phyloP scores from a whole-genome alignment of 2,329 filamentous ascomycete genomes.

The Claviceps fusiformis region DNA sequence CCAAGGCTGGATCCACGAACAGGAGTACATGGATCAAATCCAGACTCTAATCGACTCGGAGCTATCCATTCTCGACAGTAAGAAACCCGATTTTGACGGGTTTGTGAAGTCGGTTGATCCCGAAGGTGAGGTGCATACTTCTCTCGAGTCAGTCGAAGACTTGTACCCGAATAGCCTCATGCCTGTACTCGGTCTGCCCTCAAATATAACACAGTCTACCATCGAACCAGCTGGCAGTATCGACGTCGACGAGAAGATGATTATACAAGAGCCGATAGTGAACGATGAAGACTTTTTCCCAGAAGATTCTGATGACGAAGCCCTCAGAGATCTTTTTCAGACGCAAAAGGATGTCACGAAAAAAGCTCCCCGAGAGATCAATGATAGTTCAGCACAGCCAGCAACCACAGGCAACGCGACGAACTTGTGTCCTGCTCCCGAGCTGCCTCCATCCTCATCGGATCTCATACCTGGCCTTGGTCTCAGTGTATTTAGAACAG shows the following conservation, averaged over 20 bases:
- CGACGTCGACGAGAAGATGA: constrained; percentile 51
- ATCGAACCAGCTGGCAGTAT: constrained; percentile 33
- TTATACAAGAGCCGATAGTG: constrained; percentile 31
- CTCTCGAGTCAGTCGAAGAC: constrained; percentile 74
- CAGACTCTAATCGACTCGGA: constrained; percentile 52
- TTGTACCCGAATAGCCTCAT: constrained; percentile 58
- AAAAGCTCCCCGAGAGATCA: not conserved
- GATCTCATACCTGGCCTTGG: constrained; percentile 22
- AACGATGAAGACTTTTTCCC: constrained; percentile 35
- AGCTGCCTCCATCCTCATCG: not conserved
- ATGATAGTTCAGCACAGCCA: not conserved
- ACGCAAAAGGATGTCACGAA: not conserved
- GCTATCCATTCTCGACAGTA: constrained; percentile 26
- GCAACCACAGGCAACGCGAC: not conserved
- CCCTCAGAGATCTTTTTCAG: constrained; percentile 16
- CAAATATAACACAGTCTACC: constrained; percentile 25
- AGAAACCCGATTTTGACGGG: constrained; percentile 44
- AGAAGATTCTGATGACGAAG: constrained; percentile 42
- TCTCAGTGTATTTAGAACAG: constrained; percentile 27
- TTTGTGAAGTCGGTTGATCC: constrained; percentile 45
- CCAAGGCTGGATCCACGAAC: constrained; percentile 88
- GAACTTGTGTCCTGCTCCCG: not conserved
- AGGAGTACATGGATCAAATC: constrained; percentile 60
- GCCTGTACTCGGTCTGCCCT: constrained; percentile 29
- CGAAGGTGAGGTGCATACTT: constrained; percentile 55